Percentiles rank a stretch among this genome's conserved stretches.
phyloP scores from a whole-genome alignment of 1,139 yeast genomes.

The Diutina rugosa region DNA sequence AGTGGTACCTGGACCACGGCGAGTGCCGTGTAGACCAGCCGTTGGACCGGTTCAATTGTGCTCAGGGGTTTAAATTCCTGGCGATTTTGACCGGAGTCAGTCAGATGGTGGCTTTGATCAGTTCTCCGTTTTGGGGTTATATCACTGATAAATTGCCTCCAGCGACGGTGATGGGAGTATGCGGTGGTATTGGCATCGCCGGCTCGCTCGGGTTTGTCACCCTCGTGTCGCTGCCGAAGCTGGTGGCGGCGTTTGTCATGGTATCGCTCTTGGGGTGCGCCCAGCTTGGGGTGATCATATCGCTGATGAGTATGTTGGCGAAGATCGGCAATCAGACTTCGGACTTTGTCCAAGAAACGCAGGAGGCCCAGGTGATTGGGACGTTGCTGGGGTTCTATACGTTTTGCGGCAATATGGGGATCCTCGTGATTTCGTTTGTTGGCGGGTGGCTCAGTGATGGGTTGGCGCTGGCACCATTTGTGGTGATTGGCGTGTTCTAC shows the following conservation, averaged over 20 bases:
- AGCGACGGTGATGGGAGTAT: constrained; percentile 12
- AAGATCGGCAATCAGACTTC: constrained; percentile 8
- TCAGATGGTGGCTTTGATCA: constrained; percentile 40
- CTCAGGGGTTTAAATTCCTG: constrained; percentile 51
- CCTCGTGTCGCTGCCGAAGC: constrained; percentile 20
- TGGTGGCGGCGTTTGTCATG: constrained; percentile 17
- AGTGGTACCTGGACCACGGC: constrained; percentile 38
- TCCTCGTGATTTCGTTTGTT: constrained; percentile 40
- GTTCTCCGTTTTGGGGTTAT: constrained; percentile 55
- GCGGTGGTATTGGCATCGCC: constrained; percentile 28
- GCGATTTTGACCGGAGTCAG: constrained; percentile 60
- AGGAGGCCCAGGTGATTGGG: constrained; percentile 29
- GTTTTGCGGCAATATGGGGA: constrained; percentile 60
- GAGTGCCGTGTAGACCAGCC: constrained; percentile 26
- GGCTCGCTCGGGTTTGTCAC: constrained; percentile 22
- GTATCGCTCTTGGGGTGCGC: constrained; percentile 25
- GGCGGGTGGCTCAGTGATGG: constrained; percentile 30
- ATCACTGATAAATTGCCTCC: constrained; percentile 34
- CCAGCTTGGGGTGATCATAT: constrained; percentile 48
- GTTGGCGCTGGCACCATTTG: not conserved
- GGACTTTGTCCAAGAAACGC: constrained; percentile 5
- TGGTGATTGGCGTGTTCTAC: not conserved
- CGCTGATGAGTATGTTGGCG: constrained; percentile 30
- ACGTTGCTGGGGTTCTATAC: constrained; percentile 59
- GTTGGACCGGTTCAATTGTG: constrained; percentile 29